Evolutionary conservation across 2,329 filamentous ascomycete genomes (phyloP).

Genomic region (Aspergillus udagawae): DNA sequence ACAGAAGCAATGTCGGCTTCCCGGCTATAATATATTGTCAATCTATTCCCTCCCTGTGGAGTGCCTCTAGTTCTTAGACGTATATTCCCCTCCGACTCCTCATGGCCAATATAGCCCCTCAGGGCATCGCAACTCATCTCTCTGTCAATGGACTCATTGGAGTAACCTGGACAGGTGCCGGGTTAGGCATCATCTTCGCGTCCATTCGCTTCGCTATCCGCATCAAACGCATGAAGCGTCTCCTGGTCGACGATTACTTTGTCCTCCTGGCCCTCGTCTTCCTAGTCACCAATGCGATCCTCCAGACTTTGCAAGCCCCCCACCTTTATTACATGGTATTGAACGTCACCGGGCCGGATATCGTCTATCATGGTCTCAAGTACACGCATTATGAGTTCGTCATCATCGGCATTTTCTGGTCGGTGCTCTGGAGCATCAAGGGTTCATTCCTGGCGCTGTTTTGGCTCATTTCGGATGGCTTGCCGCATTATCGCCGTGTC

Average conservation of each 20-base stretch:
- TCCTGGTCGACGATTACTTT: conserved; percentile 18
- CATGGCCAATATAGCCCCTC: conserved; percentile 1
- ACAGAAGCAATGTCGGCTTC: not conserved
- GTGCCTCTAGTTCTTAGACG: not conserved
- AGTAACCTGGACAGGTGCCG: conserved; percentile 16
- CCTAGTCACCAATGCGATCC: conserved; percentile 14
- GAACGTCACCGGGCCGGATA: conserved; percentile 6
- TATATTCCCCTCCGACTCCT: not conserved
- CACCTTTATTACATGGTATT: conserved; percentile 17
- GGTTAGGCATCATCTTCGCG: conserved; percentile 13
- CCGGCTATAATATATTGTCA: not conserved
- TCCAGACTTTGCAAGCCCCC: conserved; percentile 18
- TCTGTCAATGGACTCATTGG: conserved; percentile 13
- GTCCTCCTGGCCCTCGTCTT: conserved; percentile 12
- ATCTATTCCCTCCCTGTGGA: not conserved
- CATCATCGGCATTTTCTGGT: conserved; percentile 21
- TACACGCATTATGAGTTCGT: conserved; percentile 16
- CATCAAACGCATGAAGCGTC: conserved; percentile 10
- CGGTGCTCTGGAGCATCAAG: conserved; percentile 18
- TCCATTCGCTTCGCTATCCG: conserved; percentile 13
- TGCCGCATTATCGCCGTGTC: conserved; percentile 13
- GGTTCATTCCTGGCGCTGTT: conserved; percentile 18
- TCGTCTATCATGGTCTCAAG: conserved; percentile 9
- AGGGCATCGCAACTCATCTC: conserved; percentile 10
- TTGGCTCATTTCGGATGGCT: conserved; percentile 13